Percentiles rank a stretch among this genome's conserved stretches.
Conservation (phyloP, 2,329 filamentous ascomycete species). For the Colletotrichum sp. region DNA sequence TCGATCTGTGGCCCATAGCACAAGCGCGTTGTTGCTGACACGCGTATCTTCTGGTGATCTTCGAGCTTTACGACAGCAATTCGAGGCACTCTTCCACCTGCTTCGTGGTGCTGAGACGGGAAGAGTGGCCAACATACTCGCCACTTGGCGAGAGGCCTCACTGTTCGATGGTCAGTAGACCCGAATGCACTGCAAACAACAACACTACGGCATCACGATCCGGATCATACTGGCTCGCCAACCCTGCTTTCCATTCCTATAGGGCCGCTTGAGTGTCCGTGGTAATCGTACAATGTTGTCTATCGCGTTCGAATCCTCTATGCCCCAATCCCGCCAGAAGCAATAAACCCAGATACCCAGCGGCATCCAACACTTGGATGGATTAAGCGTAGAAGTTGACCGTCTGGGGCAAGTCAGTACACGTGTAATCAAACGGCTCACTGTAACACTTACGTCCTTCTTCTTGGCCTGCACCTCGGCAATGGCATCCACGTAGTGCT, state of each 20-base stretch:
- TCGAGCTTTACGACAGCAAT: neutral
- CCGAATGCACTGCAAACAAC: neutral
- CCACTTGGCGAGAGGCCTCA: constrained; percentile 20
- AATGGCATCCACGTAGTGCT: constrained; percentile 99
- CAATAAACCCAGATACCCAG: constrained; percentile 10
- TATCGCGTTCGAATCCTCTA: constrained; percentile 22
- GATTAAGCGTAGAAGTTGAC: constrained; percentile 62
- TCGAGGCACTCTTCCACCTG: neutral
- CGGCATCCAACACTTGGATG: constrained; percentile 1
- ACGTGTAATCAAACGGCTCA: neutral
- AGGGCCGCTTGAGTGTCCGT: constrained; percentile 17
- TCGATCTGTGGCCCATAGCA: neutral
- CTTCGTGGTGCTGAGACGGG: neutral
- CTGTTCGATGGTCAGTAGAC: neutral
- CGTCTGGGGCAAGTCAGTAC: constrained; percentile 46
- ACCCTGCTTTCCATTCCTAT: constrained; percentile 21
- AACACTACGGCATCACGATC: neutral
- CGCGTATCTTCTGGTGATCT: neutral
- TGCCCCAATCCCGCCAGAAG: constrained; percentile 19
- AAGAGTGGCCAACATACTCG: neutral
- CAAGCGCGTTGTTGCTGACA: neutral
- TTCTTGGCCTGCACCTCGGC: constrained; percentile 95
- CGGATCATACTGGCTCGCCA: neutral
- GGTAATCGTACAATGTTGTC: constrained; percentile 23
- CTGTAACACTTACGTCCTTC: constrained; percentile 71